phyloP scores from a whole-genome alignment of 129 eudicot genomes.

The Artemisia annua region DNA sequence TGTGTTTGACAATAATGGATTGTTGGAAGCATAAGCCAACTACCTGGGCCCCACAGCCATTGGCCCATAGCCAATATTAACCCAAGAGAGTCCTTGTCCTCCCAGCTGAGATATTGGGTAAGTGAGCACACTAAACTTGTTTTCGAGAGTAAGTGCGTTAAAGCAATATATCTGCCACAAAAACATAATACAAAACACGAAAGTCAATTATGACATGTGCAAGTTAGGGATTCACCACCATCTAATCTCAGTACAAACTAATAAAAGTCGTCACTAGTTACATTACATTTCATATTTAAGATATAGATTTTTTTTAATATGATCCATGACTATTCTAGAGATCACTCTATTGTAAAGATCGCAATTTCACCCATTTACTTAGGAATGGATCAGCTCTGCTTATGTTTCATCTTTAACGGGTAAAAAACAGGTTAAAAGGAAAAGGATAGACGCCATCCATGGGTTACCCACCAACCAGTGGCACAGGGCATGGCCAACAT shows the following conservation, averaged over 20 bases:
- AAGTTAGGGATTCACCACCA: background rate
- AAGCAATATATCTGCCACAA: slow-evolving; percentile 88
- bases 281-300: background rate
- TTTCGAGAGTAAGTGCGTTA: slow-evolving; percentile 90
- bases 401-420: background rate
- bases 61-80: slow-evolving; percentile 90
- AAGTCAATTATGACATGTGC: background rate
- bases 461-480: too few relatives aligned
- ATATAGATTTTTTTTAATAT: background rate
- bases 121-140: slow-evolving; percentile 83
- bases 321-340: slow-evolving; percentile 1
- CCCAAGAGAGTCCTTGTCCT: slow-evolving; percentile 65
- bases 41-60: slow-evolving; percentile 98
- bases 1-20: slow-evolving; percentile 64
- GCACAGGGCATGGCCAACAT: too few relatives aligned
- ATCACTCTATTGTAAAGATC: slow-evolving; percentile 11
- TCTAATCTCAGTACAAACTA: background rate
- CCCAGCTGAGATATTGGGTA: slow-evolving; percentile 85
- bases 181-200: slow-evolving; percentile 19
- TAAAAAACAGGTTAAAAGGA: background rate
- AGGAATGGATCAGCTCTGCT: background rate
- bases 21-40: slow-evolving; percentile 94
- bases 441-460: too few relatives aligned
- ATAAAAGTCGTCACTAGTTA: background rate
- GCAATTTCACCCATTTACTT: background rate